Conservation (phyloP, 1,139 yeast species). For the Kurtzmaniella natalensis region DNA sequence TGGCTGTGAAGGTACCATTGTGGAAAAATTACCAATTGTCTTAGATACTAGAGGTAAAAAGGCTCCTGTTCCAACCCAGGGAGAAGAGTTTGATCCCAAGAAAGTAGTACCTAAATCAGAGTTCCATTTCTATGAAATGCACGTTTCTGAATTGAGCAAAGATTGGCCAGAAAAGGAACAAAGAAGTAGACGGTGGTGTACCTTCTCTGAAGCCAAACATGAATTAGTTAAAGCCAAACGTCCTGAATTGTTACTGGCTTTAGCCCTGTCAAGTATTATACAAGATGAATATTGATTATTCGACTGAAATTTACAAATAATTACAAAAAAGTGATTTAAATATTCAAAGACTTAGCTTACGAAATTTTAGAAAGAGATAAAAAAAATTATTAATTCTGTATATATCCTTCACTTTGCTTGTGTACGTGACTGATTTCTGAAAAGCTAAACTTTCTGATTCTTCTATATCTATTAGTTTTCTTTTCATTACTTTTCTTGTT, state of each 20-base stretch:
- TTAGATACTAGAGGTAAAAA: conserved; percentile 66
- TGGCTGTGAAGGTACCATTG: conserved; percentile 70
- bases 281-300: conserved; percentile 24
- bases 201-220: conserved; percentile 65
- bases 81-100: conserved; percentile 37
- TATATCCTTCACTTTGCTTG: too few relatives aligned
- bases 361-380: too few relatives aligned
- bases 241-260: conserved; percentile 65
- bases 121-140: conserved; percentile 80
- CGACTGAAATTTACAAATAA: too few relatives aligned
- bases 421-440: too few relatives aligned
- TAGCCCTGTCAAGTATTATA: conserved; percentile 47
- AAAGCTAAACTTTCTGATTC: too few relatives aligned
- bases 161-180: conserved; percentile 70
- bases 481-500: neutral
- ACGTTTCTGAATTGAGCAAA: conserved; percentile 48
- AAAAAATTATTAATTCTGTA: too few relatives aligned
- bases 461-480: too few relatives aligned
- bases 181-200: conserved; percentile 72
- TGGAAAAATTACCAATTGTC: conserved; percentile 55
- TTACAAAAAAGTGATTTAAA: too few relatives aligned
- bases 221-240: conserved; percentile 59
- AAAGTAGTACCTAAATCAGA: conserved; percentile 61
- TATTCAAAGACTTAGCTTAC: too few relatives aligned
- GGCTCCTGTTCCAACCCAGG: conserved; percentile 40